A percentile compares a stretch with the other conserved stretches of the same genome.
These are phyloP conservation scores for Blastobotrys robertii DNA, from an alignment of 805 yeast species.

Conservation along the genomic window DNA sequence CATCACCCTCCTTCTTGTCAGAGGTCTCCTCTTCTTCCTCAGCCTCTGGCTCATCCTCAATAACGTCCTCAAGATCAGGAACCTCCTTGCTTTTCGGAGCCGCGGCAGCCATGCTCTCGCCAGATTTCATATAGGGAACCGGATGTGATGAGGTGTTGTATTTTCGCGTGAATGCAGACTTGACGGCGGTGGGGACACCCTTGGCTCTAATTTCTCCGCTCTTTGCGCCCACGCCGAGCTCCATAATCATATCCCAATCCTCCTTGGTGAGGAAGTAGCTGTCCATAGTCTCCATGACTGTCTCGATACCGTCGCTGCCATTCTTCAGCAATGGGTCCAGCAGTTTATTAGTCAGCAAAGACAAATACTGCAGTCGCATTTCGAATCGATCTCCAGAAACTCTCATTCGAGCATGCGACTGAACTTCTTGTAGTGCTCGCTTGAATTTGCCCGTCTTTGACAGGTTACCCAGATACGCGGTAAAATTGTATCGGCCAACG, in stretches of 20 bases:
- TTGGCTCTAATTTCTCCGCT: slow-evolving; percentile 39
- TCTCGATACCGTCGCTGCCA: slow-evolving; percentile 55
- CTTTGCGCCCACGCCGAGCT: slow-evolving; percentile 60
- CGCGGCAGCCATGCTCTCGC: slow-evolving; percentile 29
- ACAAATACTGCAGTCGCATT: slow-evolving; percentile 66
- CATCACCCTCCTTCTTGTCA: slow-evolving; percentile 37
- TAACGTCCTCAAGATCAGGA: slow-evolving; percentile 66
- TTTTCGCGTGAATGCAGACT: slow-evolving; percentile 76
- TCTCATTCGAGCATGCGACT: slow-evolving; percentile 73
- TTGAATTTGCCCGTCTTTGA: slow-evolving; percentile 72
- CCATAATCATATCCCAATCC: slow-evolving; percentile 86
- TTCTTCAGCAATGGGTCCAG: slow-evolving; percentile 45
- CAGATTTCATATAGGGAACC: slow-evolving; percentile 58
- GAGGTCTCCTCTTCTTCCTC: slow-evolving; percentile 33
- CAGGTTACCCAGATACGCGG: slow-evolving; percentile 84
- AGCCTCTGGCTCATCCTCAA: slow-evolving; percentile 31
- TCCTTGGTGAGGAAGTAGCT: slow-evolving; percentile 77
- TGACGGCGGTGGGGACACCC: slow-evolving; percentile 64
- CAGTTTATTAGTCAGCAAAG: slow-evolving; percentile 49
- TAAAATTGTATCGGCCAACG: slow-evolving; percentile 62
- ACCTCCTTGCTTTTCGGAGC: slow-evolving; percentile 17
- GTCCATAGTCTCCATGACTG: slow-evolving; percentile 68
- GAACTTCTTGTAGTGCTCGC: slow-evolving; percentile 75
- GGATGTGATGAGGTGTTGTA: slow-evolving; percentile 78
- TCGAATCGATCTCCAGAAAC: slow-evolving; percentile 70